Percentiles rank a stretch among this genome's conserved stretches.
Evolutionary conservation across 169 alveolate genomes (phyloP).

Genomic region (Eimeria praecox): DNA sequence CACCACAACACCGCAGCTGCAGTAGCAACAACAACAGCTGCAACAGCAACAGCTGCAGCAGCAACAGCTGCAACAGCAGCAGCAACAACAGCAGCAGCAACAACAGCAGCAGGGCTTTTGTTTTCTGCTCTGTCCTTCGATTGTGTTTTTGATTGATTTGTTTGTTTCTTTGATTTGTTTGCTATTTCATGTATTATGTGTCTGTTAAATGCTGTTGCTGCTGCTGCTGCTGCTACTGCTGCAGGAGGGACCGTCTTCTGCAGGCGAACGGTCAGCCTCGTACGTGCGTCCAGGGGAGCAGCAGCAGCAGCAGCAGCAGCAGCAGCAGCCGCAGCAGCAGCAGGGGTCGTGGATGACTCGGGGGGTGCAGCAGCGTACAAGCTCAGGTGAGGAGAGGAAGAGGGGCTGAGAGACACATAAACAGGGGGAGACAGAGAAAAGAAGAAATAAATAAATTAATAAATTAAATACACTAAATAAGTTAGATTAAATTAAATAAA

Average conservation of each 20-base stretch:
- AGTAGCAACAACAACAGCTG: background rate
- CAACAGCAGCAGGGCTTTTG: too few species aligned
- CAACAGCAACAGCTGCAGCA: background rate
- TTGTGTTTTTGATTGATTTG: background rate
- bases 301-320: slow-evolving; percentile 28
- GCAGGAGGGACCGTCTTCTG: slow-evolving; percentile 35
- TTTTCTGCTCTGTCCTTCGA: background rate
- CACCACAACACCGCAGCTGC: background rate
- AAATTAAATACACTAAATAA: background rate
- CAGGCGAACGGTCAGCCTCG: background rate
- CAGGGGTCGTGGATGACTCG: slow-evolving; percentile 32
- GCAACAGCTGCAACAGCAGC: background rate
- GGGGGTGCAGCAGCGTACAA: background rate
- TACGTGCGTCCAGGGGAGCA: slow-evolving; percentile 14
- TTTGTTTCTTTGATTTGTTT: background rate
- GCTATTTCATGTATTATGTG: background rate
- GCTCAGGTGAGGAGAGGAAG: background rate
- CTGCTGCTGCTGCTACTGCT: background rate
- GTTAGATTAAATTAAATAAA: background rate
- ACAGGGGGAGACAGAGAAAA: background rate
- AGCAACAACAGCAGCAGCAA: slow-evolving; percentile 22
- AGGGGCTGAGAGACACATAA: background rate
- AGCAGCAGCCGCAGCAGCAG: slow-evolving; percentile 54
- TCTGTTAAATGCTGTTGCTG: background rate
- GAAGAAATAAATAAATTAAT: background rate